Evolutionary conservation across 768 basidiomycete species (phyloP).

Genomic region (Terana coerulea): DNA sequence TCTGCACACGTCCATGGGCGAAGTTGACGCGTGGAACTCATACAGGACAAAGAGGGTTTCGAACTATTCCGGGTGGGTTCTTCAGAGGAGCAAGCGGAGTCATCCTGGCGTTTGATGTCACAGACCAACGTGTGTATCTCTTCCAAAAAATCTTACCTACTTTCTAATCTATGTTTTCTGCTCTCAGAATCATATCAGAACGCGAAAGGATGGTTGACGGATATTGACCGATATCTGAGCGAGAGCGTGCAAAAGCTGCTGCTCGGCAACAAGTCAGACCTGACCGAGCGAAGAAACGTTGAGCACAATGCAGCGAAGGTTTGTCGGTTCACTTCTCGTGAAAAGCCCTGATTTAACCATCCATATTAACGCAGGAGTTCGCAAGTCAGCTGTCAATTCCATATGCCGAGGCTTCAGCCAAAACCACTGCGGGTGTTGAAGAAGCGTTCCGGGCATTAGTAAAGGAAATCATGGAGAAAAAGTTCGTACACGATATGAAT

Average conservation of each 20-base stretch:
- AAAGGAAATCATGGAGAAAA: slow-evolving; percentile 90
- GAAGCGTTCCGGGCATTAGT: slow-evolving; percentile 99
- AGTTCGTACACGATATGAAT: slow-evolving; percentile 42
- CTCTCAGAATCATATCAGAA: slow-evolving; percentile 84
- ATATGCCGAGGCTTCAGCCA: slow-evolving; percentile 97
- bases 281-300: slow-evolving; percentile 94
- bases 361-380: slow-evolving; percentile 71
- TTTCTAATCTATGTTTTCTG: background rate
- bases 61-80: slow-evolving; percentile 99
- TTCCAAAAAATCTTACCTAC: background rate
- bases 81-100: slow-evolving; percentile 99
- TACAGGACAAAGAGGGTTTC: slow-evolving; percentile 93
- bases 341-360: background rate
- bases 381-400: slow-evolving; percentile 90
- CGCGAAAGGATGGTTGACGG: slow-evolving; percentile 93
- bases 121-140: slow-evolving; percentile 70
- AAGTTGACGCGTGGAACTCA: background rate
- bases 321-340: slow-evolving; percentile 2
- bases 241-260: slow-evolving; percentile 98
- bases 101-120: slow-evolving; percentile 98
- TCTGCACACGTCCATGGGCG: background rate
- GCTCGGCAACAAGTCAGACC: slow-evolving; percentile 98
- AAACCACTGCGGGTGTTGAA: slow-evolving; percentile 97
- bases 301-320: slow-evolving; percentile 88
- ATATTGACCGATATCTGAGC: slow-evolving; percentile 94